Evolutionary conservation across 2,329 filamentous ascomycete genomes (phyloP).

Genomic region (Proliferodiscus dingleyae): DNA sequence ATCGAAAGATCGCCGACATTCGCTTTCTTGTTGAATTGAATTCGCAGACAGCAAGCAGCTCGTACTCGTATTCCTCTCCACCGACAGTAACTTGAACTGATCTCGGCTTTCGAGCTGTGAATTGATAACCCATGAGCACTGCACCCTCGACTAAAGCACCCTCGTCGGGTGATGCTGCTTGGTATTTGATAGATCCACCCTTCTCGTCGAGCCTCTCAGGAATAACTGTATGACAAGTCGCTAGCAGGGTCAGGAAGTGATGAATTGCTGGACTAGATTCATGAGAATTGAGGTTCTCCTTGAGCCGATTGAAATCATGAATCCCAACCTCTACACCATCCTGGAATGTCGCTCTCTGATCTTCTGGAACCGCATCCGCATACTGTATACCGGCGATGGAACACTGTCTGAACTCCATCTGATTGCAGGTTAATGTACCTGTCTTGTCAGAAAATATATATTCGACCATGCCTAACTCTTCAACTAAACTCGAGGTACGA

Average conservation of each 20-base stretch:
- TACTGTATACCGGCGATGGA: slow-evolving; percentile 93
- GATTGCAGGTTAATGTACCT: slow-evolving; percentile 93
- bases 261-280: slow-evolving; percentile 58
- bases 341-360: slow-evolving; percentile 72
- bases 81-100: slow-evolving; percentile 78
- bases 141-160: slow-evolving; percentile 95
- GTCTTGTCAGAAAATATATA: slow-evolving; percentile 99
- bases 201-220: slow-evolving; percentile 80
- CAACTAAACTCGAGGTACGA: slow-evolving; percentile 90
- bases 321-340: slow-evolving; percentile 71
- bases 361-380: slow-evolving; percentile 85
- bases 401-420: slow-evolving; percentile 98
- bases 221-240: slow-evolving; percentile 96
- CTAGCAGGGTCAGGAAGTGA: slow-evolving; percentile 80
- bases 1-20: slow-evolving; percentile 97
- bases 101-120: slow-evolving; percentile 83
- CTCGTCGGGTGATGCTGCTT: slow-evolving; percentile 95
- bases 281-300: slow-evolving; percentile 55
- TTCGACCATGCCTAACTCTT: slow-evolving; percentile 96
- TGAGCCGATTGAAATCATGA: slow-evolving; percentile 61
- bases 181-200: slow-evolving; percentile 83
- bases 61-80: slow-evolving; percentile 73
- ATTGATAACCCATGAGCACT: slow-evolving; percentile 77
- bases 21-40: slow-evolving; percentile 97
- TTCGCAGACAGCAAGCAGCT: slow-evolving; percentile 93